Percentiles rank a stretch among this genome's conserved stretches.
Evolutionary conservation across 1,284 basidiomycete species (phyloP).

Genomic region (Naganishia cerealis): DNA sequence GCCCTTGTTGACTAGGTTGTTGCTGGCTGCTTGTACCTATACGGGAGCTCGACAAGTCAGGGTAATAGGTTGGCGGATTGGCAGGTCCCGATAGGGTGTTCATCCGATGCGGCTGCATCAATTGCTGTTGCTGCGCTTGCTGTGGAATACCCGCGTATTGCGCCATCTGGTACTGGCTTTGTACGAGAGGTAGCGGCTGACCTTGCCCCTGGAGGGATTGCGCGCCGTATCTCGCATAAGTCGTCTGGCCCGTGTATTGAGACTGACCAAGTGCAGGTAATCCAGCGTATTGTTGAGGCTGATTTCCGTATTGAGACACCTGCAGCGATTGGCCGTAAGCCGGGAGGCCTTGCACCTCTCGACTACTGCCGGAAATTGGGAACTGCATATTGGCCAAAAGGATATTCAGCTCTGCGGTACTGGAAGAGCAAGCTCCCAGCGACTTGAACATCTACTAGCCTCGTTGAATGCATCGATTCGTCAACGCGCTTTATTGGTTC

Average conservation of each 20-base stretch:
- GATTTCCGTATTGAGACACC: conserved; percentile 8
- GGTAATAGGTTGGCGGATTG: conserved; percentile 17
- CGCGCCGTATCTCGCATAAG: conserved; percentile 8
- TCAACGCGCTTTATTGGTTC: conserved; percentile 18
- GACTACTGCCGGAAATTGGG: background rate
- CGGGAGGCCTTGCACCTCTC: conserved; percentile 12
- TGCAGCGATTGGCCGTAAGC: conserved; percentile 3
- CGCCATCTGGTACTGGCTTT: conserved; percentile 11
- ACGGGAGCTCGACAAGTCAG: conserved; percentile 14
- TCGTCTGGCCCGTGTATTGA: conserved; percentile 13
- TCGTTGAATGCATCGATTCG: conserved; percentile 10
- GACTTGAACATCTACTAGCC: conserved; percentile 24
- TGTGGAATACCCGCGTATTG: conserved; percentile 2
- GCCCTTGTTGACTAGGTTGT: conserved; percentile 14
- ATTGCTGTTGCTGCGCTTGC: conserved; percentile 1
- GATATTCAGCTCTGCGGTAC: background rate
- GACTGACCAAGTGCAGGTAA: conserved; percentile 20
- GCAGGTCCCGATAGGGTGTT: conserved; percentile 25
- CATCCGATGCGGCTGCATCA: conserved; percentile 23
- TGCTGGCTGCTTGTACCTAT: conserved; percentile 5
- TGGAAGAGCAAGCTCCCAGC: background rate
- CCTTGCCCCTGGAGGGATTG: conserved; percentile 12
- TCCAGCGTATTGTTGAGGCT: conserved; percentile 15
- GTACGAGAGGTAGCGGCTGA: background rate
- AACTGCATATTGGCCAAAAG: conserved; percentile 9